phyloP scores from a whole-genome alignment of 1,284 basidiomycete species.

The Taiwanofungus camphoratus region DNA sequence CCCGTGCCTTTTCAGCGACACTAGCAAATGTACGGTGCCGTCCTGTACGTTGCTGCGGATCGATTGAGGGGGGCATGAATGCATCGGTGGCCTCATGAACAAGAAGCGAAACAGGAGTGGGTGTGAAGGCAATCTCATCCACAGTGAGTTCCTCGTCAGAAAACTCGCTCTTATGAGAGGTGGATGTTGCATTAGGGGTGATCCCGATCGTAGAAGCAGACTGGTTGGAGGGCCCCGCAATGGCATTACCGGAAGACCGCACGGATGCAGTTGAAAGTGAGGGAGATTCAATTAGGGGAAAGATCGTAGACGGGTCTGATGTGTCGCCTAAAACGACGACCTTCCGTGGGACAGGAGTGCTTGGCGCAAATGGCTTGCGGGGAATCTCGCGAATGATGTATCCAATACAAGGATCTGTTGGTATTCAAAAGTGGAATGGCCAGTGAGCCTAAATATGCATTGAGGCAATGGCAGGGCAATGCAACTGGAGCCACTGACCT shows the following conservation, averaged over 20 bases:
- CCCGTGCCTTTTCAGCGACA: constrained; percentile 52
- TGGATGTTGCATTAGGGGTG: not conserved
- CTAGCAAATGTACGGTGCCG: constrained; percentile 36
- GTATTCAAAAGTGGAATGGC: constrained; percentile 3
- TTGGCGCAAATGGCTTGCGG: constrained; percentile 29
- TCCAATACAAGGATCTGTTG: constrained; percentile 74
- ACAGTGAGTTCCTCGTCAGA: constrained; percentile 1
- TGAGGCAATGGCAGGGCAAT: not conserved
- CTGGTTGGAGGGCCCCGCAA: too few species aligned
- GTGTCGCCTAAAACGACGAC: constrained; percentile 61
- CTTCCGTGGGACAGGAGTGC: constrained; percentile 38
- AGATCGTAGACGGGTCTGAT: constrained; percentile 52
- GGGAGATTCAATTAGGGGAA: constrained; percentile 48
- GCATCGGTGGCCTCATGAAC: constrained; percentile 87
- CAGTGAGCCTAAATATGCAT: not conserved
- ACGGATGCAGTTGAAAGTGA: constrained; percentile 20
- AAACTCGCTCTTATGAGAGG: not conserved
- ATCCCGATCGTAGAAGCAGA: constrained; percentile 1
- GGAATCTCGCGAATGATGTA: constrained; percentile 70
- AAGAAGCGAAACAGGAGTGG: constrained; percentile 34
- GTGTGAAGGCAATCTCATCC: not conserved
- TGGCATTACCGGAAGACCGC: constrained; percentile 5
- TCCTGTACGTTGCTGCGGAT: constrained; percentile 35
- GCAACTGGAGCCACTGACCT: constrained; percentile 39
- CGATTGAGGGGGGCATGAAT: constrained; percentile 55